Evolutionary conservation across 2,329 filamentous ascomycete species (phyloP).

Genomic region (Fusarium aywerte): DNA sequence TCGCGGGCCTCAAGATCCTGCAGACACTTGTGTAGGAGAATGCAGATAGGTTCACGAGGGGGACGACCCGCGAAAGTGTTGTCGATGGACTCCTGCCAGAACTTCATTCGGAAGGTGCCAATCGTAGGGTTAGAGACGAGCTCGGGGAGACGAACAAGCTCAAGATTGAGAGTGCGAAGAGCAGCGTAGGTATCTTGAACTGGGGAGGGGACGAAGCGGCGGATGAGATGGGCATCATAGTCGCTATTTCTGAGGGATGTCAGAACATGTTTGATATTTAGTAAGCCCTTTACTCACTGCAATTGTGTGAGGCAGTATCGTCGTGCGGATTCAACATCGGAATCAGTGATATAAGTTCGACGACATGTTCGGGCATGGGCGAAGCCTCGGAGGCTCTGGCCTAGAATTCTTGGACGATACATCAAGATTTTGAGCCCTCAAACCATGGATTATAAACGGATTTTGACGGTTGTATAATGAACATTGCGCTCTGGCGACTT

Average conservation of each 20-base stretch:
- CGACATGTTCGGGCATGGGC: slow-evolving; percentile 42
- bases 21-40: slow-evolving; percentile 81
- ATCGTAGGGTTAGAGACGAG: slow-evolving; percentile 88
- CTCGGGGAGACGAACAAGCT: slow-evolving; percentile 89
- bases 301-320: slow-evolving; percentile 66
- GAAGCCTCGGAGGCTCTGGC: slow-evolving; percentile 55
- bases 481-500: slow-evolving; percentile 26
- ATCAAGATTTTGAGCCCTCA: slow-evolving; percentile 46
- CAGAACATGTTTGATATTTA: slow-evolving; percentile 2
- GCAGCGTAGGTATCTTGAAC: slow-evolving; percentile 87
- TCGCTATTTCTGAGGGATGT: slow-evolving; percentile 76
- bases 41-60: slow-evolving; percentile 89
- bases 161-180: slow-evolving; percentile 91
- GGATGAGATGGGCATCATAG: slow-evolving; percentile 85
- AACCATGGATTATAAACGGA: neutral
- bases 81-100: slow-evolving; percentile 89
- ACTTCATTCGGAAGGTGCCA: slow-evolving; percentile 89
- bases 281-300: slow-evolving; percentile 50
- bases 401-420: slow-evolving; percentile 52
- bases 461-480: slow-evolving; percentile 17
- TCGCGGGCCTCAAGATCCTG: slow-evolving; percentile 64
- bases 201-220: slow-evolving; percentile 81
- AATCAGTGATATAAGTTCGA: slow-evolving; percentile 61
- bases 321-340: slow-evolving; percentile 64
- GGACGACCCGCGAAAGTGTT: slow-evolving; percentile 81